Percentiles rank a stretch among this genome's conserved stretches.
Evolutionary conservation across 306 rosid genomes (phyloP).

Genomic region (Sindora glabra): DNA sequence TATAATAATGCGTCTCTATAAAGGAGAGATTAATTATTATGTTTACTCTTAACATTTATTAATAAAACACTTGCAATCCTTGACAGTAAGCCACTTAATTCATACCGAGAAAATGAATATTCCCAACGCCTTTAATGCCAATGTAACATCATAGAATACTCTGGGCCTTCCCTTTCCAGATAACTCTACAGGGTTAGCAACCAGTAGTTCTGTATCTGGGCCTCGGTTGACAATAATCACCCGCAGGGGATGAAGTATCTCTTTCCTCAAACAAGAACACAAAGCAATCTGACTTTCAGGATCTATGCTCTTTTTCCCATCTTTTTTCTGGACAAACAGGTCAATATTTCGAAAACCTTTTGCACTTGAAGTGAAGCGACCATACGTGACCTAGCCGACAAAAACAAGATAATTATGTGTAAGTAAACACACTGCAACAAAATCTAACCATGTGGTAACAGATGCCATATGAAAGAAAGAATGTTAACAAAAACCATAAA

Average conservation of each 20-base stretch:
- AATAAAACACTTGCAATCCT: neutral
- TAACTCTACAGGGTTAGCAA: slow-evolving; percentile 81
- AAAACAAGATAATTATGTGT: neutral
- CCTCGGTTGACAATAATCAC: slow-evolving; percentile 67
- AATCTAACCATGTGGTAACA: neutral
- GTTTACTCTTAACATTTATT: too few species aligned
- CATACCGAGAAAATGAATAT: slow-evolving; percentile 63
- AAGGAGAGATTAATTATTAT: too few species aligned
- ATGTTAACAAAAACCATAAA: neutral
- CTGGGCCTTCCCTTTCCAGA: slow-evolving; percentile 85
- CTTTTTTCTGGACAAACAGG: slow-evolving; percentile 52
- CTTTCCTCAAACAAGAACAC: slow-evolving; percentile 59
- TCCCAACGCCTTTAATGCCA: slow-evolving; percentile 56
- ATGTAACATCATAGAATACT: slow-evolving; percentile 74
- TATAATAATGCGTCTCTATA: too few species aligned
- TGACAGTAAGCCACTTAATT: neutral
- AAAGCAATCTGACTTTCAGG: slow-evolving; percentile 49
- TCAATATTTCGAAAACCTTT: slow-evolving; percentile 61
- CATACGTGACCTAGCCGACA: slow-evolving; percentile 50
- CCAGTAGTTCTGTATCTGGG: slow-evolving; percentile 75
- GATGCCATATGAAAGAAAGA: neutral
- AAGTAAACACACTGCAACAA: neutral
- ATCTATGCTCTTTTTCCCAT: slow-evolving; percentile 68
- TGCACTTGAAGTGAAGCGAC: slow-evolving; percentile 50
- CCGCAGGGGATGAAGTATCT: slow-evolving; percentile 66